Conservation (phyloP, 352 stramenopile species). For the Ophiocytium majus region DNA sequence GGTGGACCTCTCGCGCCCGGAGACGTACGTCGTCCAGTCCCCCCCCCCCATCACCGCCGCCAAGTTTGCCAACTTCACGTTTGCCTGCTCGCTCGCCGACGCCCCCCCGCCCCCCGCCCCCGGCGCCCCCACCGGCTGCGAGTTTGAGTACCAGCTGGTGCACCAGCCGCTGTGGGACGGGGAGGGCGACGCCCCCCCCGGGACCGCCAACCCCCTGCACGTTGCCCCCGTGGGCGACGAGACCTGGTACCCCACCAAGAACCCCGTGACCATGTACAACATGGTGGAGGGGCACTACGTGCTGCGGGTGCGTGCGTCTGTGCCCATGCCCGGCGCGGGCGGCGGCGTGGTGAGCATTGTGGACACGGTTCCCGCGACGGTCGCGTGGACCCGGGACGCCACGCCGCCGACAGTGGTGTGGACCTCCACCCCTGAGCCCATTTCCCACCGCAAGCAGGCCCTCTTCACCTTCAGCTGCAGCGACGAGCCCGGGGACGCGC, state of each 20-base stretch:
- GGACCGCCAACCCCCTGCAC: neutral
- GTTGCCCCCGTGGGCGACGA: slow-evolving; percentile 14
- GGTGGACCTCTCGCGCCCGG: slow-evolving; percentile 43
- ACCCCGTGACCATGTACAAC: slow-evolving; percentile 38
- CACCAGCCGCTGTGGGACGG: neutral
- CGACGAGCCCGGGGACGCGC: neutral
- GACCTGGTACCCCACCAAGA: slow-evolving; percentile 19
- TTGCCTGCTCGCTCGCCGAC: slow-evolving; percentile 26
- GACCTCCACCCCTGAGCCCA: slow-evolving; percentile 33
- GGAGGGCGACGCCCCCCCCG: slow-evolving; percentile 1
- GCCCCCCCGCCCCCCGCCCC: slow-evolving; percentile 6
- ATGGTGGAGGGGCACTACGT: slow-evolving; percentile 43
- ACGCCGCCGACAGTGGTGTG: slow-evolving; percentile 37
- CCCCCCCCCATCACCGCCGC: slow-evolving; percentile 23
- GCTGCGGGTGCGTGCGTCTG: slow-evolving; percentile 32
- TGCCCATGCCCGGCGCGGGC: neutral
- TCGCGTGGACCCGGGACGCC: slow-evolving; percentile 35
- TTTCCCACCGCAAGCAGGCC: slow-evolving; percentile 30
- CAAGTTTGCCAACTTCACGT: slow-evolving; percentile 30
- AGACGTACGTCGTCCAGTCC: slow-evolving; percentile 27
- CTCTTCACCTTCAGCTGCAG: slow-evolving; percentile 46
- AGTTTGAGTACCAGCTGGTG: slow-evolving; percentile 46
- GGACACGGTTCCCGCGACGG: slow-evolving; percentile 31
- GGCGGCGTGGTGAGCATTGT: neutral
- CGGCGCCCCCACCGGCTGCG: slow-evolving; percentile 24